Base-by-base conservation (phyloP, 2,329 filamentous ascomycete genomes). In the Malbranchea zuffiana region DNA sequence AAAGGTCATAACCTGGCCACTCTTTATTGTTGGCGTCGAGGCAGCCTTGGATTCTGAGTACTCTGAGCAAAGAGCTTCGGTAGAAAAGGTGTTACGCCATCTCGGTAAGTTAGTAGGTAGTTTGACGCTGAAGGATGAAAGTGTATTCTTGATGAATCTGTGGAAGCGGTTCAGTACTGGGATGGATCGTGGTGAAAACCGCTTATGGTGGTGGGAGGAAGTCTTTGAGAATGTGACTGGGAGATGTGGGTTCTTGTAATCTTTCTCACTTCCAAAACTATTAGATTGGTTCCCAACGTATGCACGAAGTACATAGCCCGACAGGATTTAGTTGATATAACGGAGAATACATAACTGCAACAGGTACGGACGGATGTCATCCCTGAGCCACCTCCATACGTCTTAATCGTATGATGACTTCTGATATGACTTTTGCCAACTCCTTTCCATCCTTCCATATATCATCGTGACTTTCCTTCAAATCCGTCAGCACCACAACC, bases 381-480 rank as follows among this genome's bases (percentile, higher is more conserved):
- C n/a, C n/a, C n/a, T 33, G 12, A 11, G 16, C 16, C 13, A 13
- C 15, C 16, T 38, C 44, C 47, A 55, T 47, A n/a, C 44, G 39
- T 36, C 45, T 36, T 7, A 62, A 17, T 43, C 52, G 49, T 12
- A 47, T 42, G 32, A 62, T 45, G 3, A 58, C 49, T 28, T 44
- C 50, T 4, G 47, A 38, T 32, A 67, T 54, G 3, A 56, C 56
- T 24, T 47, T 51, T 8, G 60, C 62, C 44, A 67, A 44, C 41
- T 61, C 59, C 12, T 53, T 50, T 3, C 62, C 62, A 23, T 57
- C 50, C 16, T 47, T 45, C 62, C 63, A 67, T 6, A 60, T 52
- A 12, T 63, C 59, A 44, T 66, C 55, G 51, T 67, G 63, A 13
- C 46, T 41, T 7, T 60, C 62, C 18, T 49, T 44, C 19, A 66